Base-by-base conservation (phyloP, 768 basidiomycete species). In the Boletus reticulatus region DNA sequence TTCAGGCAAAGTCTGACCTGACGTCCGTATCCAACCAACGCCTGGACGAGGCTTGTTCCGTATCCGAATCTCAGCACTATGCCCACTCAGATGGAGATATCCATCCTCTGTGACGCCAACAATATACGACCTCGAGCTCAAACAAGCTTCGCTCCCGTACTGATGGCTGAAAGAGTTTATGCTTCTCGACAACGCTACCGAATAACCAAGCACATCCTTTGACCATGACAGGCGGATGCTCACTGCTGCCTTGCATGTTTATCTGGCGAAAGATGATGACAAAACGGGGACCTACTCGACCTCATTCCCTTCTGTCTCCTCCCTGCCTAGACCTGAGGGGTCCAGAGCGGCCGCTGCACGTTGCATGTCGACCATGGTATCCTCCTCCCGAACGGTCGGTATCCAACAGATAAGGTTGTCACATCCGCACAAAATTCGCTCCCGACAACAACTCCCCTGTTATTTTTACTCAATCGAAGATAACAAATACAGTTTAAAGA, bases 51-150 rank as follows among this genome's bases (percentile, higher is more conserved):
- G 4, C 4, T n/a, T n/a, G n/a, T n/a, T n/a, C n/a, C 22, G 32
- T 22, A 37, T 39, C 3, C 8, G 20, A 12, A 46, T 20, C 45
- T 43, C 49, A 46, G 57, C 44, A 42, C 39, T 60, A 59, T 29
- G 13, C 39, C 48, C 43, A 20, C 37, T 29, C 34, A 42, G 8
- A 31, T n/a, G 43, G 34, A 37, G 27, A 41, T 44, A 11, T 22
- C 53, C 53, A 36, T 34, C 16, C n/a, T 24, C 56, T 19, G 47
- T 41, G 32, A 13, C 22, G n/a, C 32, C 48, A 48, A 12, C 16
- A 32, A 17, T 27, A 49, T 14, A 27, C 8, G 9, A 31, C 32
- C 36, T 37, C 22, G 29, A 41, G 2, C 29, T 19, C n/a, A 22
- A 22, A 8, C 31, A 12, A n/a, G 17, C 12, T 4, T 27, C 38